Percentiles rank a stretch among this genome's conserved stretches.
Conservation (phyloP, 1,139 yeast species). For the Suhomyces bokatorum region DNA sequence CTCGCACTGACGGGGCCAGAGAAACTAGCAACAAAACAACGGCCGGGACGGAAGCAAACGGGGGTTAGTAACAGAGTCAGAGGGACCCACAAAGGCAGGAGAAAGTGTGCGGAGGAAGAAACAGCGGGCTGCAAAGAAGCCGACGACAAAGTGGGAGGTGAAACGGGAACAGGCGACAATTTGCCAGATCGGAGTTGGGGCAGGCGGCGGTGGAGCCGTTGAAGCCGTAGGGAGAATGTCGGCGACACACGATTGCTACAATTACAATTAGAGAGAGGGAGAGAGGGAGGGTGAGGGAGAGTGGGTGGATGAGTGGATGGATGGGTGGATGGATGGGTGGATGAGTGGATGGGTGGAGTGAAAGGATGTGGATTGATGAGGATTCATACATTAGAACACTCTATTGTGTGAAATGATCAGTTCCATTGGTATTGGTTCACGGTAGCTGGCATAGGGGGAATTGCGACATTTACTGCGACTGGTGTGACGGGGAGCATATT, state of each 20-base stretch:
- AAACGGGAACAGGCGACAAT: not conserved
- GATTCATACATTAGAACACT: too few relatives aligned
- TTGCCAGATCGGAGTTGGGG: not conserved
- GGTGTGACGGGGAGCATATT: too few relatives aligned
- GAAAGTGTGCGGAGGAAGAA: not conserved
- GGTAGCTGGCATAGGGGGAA: too few relatives aligned
- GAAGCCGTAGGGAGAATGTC: not conserved
- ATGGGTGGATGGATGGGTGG: not conserved
- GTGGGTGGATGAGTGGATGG: not conserved
- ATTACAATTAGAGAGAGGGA: too few relatives aligned
- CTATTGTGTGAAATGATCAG: too few relatives aligned
- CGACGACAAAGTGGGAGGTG: not conserved
- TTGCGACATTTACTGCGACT: too few relatives aligned
- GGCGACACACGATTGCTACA: not conserved
- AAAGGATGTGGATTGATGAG: not conserved
- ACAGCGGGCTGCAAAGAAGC: too few relatives aligned
- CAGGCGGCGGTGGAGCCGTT: not conserved
- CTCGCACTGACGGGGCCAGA: constrained; percentile 3
- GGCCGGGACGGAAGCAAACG: not conserved
- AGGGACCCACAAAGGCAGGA: not conserved
- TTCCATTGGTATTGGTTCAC: too few relatives aligned
- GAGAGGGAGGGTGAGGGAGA: too few relatives aligned
- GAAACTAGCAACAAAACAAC: not conserved
- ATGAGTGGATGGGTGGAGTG: not conserved
- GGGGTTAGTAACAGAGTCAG: not conserved